Conservation (phyloP, 208 protist genomes). For the Trypanosoma platydactyli region DNA sequence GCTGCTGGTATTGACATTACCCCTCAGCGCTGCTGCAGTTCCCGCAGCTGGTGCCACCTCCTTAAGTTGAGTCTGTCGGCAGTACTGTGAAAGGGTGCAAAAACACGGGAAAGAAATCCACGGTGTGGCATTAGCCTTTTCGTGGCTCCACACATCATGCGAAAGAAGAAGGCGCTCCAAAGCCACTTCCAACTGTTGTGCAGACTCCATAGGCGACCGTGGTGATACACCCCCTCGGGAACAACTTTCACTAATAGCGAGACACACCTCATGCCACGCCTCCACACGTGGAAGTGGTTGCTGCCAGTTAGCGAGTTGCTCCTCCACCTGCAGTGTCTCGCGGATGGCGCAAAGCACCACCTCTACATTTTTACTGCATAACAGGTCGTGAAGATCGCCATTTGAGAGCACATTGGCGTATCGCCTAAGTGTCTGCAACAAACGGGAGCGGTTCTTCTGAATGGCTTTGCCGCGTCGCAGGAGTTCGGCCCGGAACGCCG, state of each 20-base stretch:
- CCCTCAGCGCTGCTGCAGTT: background rate
- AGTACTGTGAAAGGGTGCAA: slow-evolving; percentile 21
- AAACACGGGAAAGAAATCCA: slow-evolving; percentile 24
- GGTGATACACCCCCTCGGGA: slow-evolving; percentile 16
- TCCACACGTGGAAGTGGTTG: slow-evolving; percentile 32
- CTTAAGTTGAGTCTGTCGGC: background rate
- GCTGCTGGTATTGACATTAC: too few relatives aligned
- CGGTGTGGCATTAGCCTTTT: background rate
- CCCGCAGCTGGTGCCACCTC: slow-evolving; percentile 4
- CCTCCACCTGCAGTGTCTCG: slow-evolving; percentile 21
- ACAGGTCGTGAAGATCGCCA: slow-evolving; percentile 2
- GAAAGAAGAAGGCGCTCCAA: slow-evolving; percentile 19
- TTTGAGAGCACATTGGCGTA: slow-evolving; percentile 9
- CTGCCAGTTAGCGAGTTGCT: slow-evolving; percentile 28
- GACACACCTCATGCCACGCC: slow-evolving; percentile 23
- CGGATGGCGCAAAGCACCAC: slow-evolving; percentile 21
- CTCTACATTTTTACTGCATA: slow-evolving; percentile 7
- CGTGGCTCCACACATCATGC: background rate
- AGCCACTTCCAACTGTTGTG: slow-evolving; percentile 4
- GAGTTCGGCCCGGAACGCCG: slow-evolving; percentile 23
- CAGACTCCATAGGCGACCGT: slow-evolving; percentile 11
- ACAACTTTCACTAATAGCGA: slow-evolving; percentile 26
- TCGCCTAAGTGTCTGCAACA: slow-evolving; percentile 41
- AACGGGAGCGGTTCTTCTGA: slow-evolving; percentile 35
- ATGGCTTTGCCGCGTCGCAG: slow-evolving; percentile 30